A percentile compares a stretch with the other conserved stretches of the same genome.
phyloP scores from a whole-genome alignment of 2,329 filamentous ascomycete species.

The Colletotrichum scovillei region DNA sequence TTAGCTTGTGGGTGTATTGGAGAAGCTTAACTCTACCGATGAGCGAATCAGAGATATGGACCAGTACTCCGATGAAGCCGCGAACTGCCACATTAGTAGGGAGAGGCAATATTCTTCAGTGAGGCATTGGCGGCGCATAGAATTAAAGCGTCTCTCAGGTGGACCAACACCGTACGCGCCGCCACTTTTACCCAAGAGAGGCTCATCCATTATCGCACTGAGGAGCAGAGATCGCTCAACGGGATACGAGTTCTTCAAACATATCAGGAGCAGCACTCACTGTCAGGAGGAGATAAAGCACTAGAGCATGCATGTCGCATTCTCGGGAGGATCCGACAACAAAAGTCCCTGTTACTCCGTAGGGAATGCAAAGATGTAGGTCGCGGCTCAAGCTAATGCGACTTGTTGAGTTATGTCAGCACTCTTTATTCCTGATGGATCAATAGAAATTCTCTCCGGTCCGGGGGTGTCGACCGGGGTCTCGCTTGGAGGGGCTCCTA shows the following conservation, averaged over 20 bases:
- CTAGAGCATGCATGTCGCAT: neutral
- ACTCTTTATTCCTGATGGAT: neutral
- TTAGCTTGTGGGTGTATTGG: neutral
- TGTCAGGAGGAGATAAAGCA: too few species aligned
- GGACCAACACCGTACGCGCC: too few species aligned
- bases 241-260: too few species aligned
- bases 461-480: neutral
- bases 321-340: neutral
- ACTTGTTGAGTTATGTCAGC: slow-evolving; percentile 18
- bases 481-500: slow-evolving; percentile 11
- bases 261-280: too few species aligned
- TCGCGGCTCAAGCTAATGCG: neutral
- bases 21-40: neutral
- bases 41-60: neutral
- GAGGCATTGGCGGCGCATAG: too few species aligned
- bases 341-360: neutral
- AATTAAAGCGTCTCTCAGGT: neutral
- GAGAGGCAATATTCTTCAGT: neutral
- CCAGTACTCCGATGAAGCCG: neutral
- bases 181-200: too few species aligned
- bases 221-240: too few species aligned
- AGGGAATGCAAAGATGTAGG: neutral
- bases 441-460: neutral
- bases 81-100: neutral
- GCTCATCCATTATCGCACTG: too few species aligned